Conservation (phyloP, 2,329 filamentous ascomycete species). For the Gnomoniopsis sp. region DNA sequence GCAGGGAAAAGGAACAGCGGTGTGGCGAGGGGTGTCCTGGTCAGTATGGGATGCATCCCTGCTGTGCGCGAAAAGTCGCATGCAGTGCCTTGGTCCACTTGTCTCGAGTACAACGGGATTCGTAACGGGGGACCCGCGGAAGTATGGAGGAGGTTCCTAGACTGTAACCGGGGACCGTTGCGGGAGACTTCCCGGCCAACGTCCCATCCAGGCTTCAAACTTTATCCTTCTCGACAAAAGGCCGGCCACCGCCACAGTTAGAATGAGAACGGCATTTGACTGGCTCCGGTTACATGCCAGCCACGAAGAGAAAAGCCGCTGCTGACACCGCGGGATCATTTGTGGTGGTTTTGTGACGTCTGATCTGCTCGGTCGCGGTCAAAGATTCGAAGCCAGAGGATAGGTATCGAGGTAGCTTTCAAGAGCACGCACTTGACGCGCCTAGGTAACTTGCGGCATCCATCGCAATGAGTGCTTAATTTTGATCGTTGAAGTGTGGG, state of each 20-base stretch:
- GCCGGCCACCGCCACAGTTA: background rate
- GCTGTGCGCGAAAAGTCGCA: constrained; percentile 8
- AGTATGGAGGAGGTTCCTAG: constrained; percentile 14
- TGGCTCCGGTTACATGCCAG: background rate
- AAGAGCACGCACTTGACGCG: background rate
- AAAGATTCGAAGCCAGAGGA: background rate
- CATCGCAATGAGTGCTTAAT: background rate
- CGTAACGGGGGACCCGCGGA: constrained; percentile 16
- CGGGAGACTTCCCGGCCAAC: constrained; percentile 12
- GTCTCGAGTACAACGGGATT: constrained; percentile 17
- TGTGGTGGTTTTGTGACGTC: background rate
- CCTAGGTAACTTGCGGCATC: too few relatives aligned
- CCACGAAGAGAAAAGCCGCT: background rate
- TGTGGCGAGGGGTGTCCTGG: constrained; percentile 10
- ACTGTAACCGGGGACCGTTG: constrained; percentile 15
- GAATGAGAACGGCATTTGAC: background rate
- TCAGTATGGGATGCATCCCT: background rate
- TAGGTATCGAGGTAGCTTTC: background rate
- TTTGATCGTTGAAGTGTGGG: background rate
- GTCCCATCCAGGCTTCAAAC: background rate
- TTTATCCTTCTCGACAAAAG: background rate
- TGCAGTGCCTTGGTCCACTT: constrained; percentile 7
- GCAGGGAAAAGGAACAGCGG: constrained; percentile 6
- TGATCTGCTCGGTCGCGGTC: too few relatives aligned
- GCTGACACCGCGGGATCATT: background rate